Evolutionary conservation across 257 asterid genomes (phyloP), one percentile per base, ranked within the genome.

Genomic region (Nicotiana tabacum): DNA sequence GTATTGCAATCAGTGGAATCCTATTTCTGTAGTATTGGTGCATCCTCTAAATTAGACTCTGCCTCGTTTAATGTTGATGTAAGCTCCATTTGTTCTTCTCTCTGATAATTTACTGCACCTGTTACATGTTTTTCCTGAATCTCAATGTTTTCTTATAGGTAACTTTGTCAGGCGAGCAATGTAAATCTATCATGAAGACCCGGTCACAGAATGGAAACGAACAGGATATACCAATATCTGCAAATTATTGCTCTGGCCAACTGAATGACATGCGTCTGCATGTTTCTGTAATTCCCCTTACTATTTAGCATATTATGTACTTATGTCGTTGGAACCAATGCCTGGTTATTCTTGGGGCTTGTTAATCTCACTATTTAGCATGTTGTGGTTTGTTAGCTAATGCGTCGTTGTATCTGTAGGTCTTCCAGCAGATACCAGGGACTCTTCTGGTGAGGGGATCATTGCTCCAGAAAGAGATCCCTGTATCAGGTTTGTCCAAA

Each of bases 341-440:
- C 68, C 58, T 82, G 24, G 13, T 58, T 67, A 33, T 29, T 60
- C 17, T 10, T 24, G 29, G 39, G 62, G 39, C 16, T 72, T 46
- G 66, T 62, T 66, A 30, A 77, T 81, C 61, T 24, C 39, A 48
- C 30, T 18, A 60, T 16, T 65, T 55, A 30, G 82, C 12, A 29
- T 51, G 66, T 18, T 43, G 10, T 76, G 32, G 18, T 18, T 56
- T 76, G 21, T 4, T 24, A 53, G 21, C 82, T 82, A 12, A 72
- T 57, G 35, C 43, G 78, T 69, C 43, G 21, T 65, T 68, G 30
- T 72, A 35, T 87, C 48, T 85, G 24, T 83, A 92, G 99, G 95
- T 96, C 76, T 96, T 96, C 83, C 95, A 96, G 92, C 98, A 92
- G 85, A 93, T 86, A 76, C 97, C 98, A 18, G 99, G 98, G 46